Conservation (phyloP, 2,329 filamentous ascomycete genomes). For the Diaporthe batatas region DNA sequence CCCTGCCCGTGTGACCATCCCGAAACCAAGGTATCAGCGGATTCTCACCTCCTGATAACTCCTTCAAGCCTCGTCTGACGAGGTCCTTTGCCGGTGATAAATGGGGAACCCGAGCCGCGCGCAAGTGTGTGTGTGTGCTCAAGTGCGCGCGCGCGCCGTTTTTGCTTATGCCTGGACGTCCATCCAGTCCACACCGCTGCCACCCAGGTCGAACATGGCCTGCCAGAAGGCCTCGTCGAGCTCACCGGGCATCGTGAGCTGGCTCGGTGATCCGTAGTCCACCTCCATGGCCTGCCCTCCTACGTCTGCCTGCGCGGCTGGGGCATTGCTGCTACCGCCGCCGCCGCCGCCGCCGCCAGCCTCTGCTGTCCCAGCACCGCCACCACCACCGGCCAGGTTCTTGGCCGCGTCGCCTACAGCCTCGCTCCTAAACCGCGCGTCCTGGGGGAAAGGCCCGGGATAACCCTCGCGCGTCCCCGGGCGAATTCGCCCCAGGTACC, state of each 20-base stretch:
- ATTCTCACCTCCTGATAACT: slow-evolving; percentile 14
- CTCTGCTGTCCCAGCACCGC: slow-evolving; percentile 11
- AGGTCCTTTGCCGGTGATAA: neutral
- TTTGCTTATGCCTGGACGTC: slow-evolving; percentile 33
- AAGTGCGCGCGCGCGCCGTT: neutral
- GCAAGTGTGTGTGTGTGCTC: too few species aligned
- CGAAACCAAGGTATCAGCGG: slow-evolving; percentile 25
- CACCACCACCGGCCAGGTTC: slow-evolving; percentile 11
- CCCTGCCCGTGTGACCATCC: slow-evolving; percentile 3
- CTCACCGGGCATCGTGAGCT: slow-evolving; percentile 27
- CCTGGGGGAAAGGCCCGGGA: neutral
- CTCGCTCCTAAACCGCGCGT: neutral
- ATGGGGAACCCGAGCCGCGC: slow-evolving; percentile 1
- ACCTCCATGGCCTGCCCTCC: slow-evolving; percentile 39
- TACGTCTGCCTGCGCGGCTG: neutral
- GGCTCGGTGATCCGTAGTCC: slow-evolving; percentile 27
- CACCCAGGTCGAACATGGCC: slow-evolving; percentile 39
- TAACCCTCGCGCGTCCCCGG: slow-evolving; percentile 16
- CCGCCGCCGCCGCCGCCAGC: neutral
- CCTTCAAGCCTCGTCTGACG: slow-evolving; percentile 32
- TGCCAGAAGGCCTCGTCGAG: slow-evolving; percentile 42
- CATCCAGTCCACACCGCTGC: slow-evolving; percentile 15
- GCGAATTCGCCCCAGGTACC: slow-evolving; percentile 48
- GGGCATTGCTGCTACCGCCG: neutral
- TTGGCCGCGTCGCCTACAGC: slow-evolving; percentile 5